Conservation (phyloP, 805 yeast species). For the Metschnikowia orientalis region DNA sequence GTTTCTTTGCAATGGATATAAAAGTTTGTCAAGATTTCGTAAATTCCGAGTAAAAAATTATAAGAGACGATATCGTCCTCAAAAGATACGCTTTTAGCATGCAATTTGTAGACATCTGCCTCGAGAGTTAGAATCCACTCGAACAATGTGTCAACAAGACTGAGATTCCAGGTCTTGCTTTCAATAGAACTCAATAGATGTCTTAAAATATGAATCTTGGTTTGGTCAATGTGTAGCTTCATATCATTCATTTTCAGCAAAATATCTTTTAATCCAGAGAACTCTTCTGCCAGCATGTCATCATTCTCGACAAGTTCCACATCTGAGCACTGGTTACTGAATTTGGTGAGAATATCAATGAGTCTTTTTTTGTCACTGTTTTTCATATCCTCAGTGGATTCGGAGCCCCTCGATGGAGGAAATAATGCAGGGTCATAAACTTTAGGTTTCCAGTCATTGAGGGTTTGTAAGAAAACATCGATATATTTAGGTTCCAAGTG, state of each 20-base stretch:
- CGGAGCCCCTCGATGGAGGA: constrained; percentile 2
- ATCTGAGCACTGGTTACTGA: constrained; percentile 20
- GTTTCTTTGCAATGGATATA: constrained; percentile 32
- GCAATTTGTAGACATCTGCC: constrained; percentile 12
- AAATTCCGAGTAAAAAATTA: constrained; percentile 34
- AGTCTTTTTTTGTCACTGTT: constrained; percentile 31
- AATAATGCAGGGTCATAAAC: constrained; percentile 17
- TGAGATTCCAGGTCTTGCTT: constrained; percentile 9
- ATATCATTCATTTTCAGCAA: constrained; percentile 12
- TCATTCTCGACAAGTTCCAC: constrained; percentile 2
- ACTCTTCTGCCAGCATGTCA: constrained; percentile 8
- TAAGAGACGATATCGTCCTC: constrained; percentile 8
- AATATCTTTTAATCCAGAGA: constrained; percentile 12
- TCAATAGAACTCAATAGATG: constrained; percentile 18
- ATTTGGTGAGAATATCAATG: constrained; percentile 33
- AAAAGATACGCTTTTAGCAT: constrained; percentile 1
- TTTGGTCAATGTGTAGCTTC: constrained; percentile 18
- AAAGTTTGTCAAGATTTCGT: constrained; percentile 44
- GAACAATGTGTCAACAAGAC: constrained; percentile 29
- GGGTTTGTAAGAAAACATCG: constrained; percentile 20
- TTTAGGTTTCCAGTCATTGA: constrained; percentile 28
- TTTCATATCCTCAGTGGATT: constrained; percentile 7
- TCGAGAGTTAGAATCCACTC: constrained; percentile 36
- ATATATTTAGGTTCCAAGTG: constrained; percentile 12
- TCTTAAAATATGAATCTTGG: constrained; percentile 24